Conservation (phyloP, 2,329 filamentous ascomycete species). For the Fusarium continuum region DNA sequence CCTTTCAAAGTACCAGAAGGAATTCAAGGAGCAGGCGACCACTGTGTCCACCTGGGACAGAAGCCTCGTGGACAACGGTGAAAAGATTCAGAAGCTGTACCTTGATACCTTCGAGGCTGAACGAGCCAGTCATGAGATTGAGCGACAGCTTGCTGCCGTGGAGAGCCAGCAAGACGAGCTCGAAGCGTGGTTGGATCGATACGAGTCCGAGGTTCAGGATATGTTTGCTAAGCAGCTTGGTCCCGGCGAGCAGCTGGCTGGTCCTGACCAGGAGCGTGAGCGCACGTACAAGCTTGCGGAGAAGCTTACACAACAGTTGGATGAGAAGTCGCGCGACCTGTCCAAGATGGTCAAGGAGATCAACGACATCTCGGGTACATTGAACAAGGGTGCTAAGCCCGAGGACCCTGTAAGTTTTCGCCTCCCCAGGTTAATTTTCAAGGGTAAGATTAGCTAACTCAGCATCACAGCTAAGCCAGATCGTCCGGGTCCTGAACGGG, state of each 20-base stretch:
- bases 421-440: background rate
- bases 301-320: slow-evolving; percentile 87
- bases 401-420: slow-evolving; percentile 83
- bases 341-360: slow-evolving; percentile 98
- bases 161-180: slow-evolving; percentile 95
- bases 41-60: slow-evolving; percentile 92
- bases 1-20: slow-evolving; percentile 94
- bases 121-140: slow-evolving; percentile 90
- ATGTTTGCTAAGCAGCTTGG: slow-evolving; percentile 84
- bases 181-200: slow-evolving; percentile 85
- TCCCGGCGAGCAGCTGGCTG: slow-evolving; percentile 78
- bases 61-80: slow-evolving; percentile 89
- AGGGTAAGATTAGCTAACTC: slow-evolving; percentile 39
- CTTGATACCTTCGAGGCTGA: slow-evolving; percentile 93
- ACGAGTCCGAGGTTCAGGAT: slow-evolving; percentile 90
- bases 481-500: slow-evolving; percentile 92
- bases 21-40: slow-evolving; percentile 89
- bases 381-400: slow-evolving; percentile 89
- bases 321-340: slow-evolving; percentile 92
- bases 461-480: slow-evolving; percentile 79
- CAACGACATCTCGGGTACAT: slow-evolving; percentile 86
- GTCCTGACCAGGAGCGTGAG: slow-evolving; percentile 95
- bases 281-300: slow-evolving; percentile 96
- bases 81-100: slow-evolving; percentile 94
- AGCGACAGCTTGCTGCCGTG: slow-evolving; percentile 87